Percentiles rank a stretch among this genome's conserved stretches.
phyloP scores from a whole-genome alignment of 805 yeast species.

The Alloascoidea hylecoeti region DNA sequence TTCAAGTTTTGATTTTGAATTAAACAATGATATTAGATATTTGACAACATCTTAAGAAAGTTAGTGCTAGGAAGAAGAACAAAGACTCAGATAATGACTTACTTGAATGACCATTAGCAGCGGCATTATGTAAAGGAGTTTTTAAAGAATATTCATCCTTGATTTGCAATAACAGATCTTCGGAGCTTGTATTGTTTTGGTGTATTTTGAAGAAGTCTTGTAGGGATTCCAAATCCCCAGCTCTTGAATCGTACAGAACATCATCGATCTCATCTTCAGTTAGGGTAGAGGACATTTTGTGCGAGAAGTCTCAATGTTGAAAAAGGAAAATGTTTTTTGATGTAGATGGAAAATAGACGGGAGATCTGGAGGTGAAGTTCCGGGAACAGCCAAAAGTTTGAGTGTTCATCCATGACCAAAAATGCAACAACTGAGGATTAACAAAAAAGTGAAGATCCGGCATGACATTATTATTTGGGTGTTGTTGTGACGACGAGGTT shows the following conservation, averaged over 20 bases:
- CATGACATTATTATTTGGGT: no score
- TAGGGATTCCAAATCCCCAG: constrained; percentile 71
- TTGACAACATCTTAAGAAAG: constrained; percentile 26
- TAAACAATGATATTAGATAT: constrained; percentile 37
- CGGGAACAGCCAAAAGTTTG: no score
- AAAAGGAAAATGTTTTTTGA: no score
- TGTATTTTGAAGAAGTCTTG: constrained; percentile 48
- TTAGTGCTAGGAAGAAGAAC: constrained; percentile 6
- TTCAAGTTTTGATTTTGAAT: constrained; percentile 21
- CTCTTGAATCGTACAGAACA: constrained; percentile 72
- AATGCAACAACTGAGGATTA: no score
- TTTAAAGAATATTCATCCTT: constrained; percentile 51
- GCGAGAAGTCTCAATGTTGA: no score
- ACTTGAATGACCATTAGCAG: constrained; percentile 83
- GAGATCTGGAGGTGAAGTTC: no score
- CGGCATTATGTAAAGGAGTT: constrained; percentile 88
- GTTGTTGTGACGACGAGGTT: no score
- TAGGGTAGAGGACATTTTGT: no score
- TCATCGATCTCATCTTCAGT: constrained; percentile 71
- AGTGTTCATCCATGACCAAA: no score
- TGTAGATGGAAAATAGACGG: no score
- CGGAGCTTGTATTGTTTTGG: constrained; percentile 20
- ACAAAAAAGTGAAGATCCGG: no score
- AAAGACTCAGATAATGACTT: constrained; percentile 2
- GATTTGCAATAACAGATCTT: constrained; percentile 24